Evolutionary conservation across 2,329 filamentous ascomycete species (phyloP).

Genomic region (Hypoxylon sp.): DNA sequence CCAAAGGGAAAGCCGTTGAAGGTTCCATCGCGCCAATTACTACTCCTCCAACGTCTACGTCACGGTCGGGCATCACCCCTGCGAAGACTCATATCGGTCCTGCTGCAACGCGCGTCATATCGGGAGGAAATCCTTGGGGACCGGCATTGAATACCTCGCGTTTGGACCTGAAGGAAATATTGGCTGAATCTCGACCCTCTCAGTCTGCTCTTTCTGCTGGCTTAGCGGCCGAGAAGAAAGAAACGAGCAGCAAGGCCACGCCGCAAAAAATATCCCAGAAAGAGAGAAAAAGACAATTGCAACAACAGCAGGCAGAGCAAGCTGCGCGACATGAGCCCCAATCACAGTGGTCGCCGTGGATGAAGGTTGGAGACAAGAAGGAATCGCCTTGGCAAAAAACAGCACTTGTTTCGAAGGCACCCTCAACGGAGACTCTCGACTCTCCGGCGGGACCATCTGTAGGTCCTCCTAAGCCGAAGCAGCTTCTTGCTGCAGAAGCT

Average conservation of each 20-base stretch:
- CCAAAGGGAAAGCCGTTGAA: conserved; percentile 56
- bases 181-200: conserved; percentile 70
- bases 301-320: conserved; percentile 73
- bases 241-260: conserved; percentile 56
- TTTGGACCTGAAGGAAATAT: conserved; percentile 82
- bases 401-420: conserved; percentile 63
- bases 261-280: conserved; percentile 85
- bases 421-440: conserved; percentile 65
- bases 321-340: conserved; percentile 57
- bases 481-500: conserved; percentile 61
- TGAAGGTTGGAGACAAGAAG: conserved; percentile 59
- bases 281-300: conserved; percentile 87
- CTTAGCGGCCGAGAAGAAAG: conserved; percentile 66
- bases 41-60: conserved; percentile 34
- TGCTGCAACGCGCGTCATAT: conserved; percentile 38
- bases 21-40: conserved; percentile 24
- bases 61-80: conserved; percentile 22
- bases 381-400: conserved; percentile 77
- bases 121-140: conserved; percentile 64
- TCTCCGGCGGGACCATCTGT: conserved; percentile 52
- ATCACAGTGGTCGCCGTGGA: conserved; percentile 60
- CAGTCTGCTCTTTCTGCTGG: conserved; percentile 69
- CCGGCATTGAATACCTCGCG: conserved; percentile 71
- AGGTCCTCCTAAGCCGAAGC: conserved; percentile 57
- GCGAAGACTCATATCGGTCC: conserved; percentile 31